phyloP scores from a whole-genome alignment of 805 yeast species.

The Teunomyces cretensis region DNA sequence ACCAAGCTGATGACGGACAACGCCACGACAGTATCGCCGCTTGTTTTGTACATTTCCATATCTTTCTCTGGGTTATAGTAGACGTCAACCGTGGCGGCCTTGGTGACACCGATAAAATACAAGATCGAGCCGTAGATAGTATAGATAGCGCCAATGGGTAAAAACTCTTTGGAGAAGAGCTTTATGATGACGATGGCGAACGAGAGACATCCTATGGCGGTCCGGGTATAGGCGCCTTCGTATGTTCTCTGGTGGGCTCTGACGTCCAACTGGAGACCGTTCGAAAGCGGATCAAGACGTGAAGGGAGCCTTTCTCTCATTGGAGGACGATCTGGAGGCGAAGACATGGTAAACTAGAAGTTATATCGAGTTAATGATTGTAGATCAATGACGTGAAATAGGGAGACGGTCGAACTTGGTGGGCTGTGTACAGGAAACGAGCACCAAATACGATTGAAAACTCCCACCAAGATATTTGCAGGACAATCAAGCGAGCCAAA shows the following conservation, averaged over 20 bases:
- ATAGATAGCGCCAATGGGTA: conserved; percentile 65
- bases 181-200: conserved; percentile 65
- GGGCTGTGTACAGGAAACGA: background rate
- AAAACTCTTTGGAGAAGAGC: conserved; percentile 60
- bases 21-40: conserved; percentile 60
- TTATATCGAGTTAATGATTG: no score
- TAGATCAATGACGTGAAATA: no score
- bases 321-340: conserved; percentile 4
- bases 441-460: background rate
- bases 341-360: background rate
- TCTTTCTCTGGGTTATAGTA: conserved; percentile 38
- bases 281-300: conserved; percentile 36
- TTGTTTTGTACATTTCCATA: conserved; percentile 51
- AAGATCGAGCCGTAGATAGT: conserved; percentile 56
- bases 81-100: conserved; percentile 35
- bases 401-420: background rate
- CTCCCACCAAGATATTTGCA: background rate
- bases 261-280: conserved; percentile 46
- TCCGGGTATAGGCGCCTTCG: conserved; percentile 78
- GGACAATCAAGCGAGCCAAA: background rate
- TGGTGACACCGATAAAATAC: conserved; percentile 38
- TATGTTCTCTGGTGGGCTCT: conserved; percentile 79
- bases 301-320: conserved; percentile 27
- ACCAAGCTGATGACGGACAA: conserved; percentile 49
- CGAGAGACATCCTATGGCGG: conserved; percentile 67